A percentile compares a stretch with the other conserved stretches of the same genome.
Conservation (phyloP, 2,329 filamentous ascomycete genomes). For the Gremmenia infestans region DNA sequence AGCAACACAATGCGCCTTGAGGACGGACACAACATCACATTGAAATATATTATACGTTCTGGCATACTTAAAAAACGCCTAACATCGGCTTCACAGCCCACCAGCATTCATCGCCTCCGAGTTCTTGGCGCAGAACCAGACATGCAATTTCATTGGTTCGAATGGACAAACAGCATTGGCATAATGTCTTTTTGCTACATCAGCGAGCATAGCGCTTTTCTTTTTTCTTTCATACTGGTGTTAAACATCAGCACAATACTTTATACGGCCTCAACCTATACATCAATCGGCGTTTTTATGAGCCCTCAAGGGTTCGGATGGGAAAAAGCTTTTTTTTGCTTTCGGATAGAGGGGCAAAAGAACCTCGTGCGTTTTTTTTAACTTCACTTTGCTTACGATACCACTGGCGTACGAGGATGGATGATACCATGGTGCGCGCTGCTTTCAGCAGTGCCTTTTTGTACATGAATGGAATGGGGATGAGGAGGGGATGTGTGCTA, state of each 20-base stretch:
- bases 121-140: conserved; percentile 25
- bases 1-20: conserved; percentile 16
- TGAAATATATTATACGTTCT: conserved; percentile 19
- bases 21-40: conserved; percentile 11
- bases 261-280: conserved; percentile 9
- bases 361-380: neutral
- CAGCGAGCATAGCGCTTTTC: conserved; percentile 10
- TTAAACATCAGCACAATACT: neutral
- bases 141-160: conserved; percentile 14
- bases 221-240: conserved; percentile 19
- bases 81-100: conserved; percentile 29
- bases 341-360: neutral
- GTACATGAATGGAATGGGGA: conserved; percentile 1
- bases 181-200: conserved; percentile 19
- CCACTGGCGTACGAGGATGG: conserved; percentile 15
- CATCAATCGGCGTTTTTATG: conserved; percentile 23
- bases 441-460: neutral
- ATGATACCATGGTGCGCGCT: conserved; percentile 27
- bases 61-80: conserved; percentile 19
- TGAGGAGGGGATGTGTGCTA: neutral
- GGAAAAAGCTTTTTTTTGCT: conserved; percentile 17
- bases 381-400: conserved; percentile 18
- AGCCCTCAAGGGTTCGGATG: conserved; percentile 11
- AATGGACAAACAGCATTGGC: conserved; percentile 2
- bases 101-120: conserved; percentile 27